These are phyloP conservation scores for Calonectria montana DNA, from an alignment of 2,329 filamentous ascomycete species.

Conservation along the genomic window DNA sequence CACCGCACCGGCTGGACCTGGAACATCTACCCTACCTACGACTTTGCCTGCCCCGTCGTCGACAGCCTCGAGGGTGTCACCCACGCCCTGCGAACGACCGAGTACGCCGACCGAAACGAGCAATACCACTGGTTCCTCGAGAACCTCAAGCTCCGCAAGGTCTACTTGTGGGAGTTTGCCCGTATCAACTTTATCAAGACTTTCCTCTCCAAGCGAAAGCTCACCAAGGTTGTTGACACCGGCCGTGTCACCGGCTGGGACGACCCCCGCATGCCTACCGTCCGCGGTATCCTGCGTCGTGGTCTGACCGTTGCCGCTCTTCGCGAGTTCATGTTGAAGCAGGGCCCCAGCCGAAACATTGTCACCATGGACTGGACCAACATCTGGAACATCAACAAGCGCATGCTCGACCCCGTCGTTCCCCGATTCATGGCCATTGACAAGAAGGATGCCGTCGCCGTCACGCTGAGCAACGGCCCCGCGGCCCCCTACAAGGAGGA, in stretches of 20 bases:
- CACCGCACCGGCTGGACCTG: slow-evolving; percentile 83
- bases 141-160: slow-evolving; percentile 77
- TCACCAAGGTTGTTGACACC: slow-evolving; percentile 83
- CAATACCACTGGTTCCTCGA: slow-evolving; percentile 90
- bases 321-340: slow-evolving; percentile 85
- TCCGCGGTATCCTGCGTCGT: slow-evolving; percentile 80
- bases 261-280: slow-evolving; percentile 87
- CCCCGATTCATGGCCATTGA: slow-evolving; percentile 80
- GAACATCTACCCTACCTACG: slow-evolving; percentile 91
- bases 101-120: slow-evolving; percentile 88
- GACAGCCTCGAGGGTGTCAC: slow-evolving; percentile 86
- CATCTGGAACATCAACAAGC: slow-evolving; percentile 82
- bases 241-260: slow-evolving; percentile 87
- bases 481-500: slow-evolving; percentile 74
- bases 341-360: slow-evolving; percentile 86
- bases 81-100: slow-evolving; percentile 84
- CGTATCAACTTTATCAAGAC: slow-evolving; percentile 87
- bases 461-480: slow-evolving; percentile 75
- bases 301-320: slow-evolving; percentile 84
- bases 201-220: slow-evolving; percentile 86
- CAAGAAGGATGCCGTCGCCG: slow-evolving; percentile 77
- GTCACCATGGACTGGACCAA: slow-evolving; percentile 86
- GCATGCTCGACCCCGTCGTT: slow-evolving; percentile 82
- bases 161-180: slow-evolving; percentile 88
- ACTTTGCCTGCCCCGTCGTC: slow-evolving; percentile 86